Percentiles rank a stretch among this genome's conserved stretches.
These are phyloP conservation scores for Coemansia sp. DNA, from an alignment of 192 early-diverging fungal species.

Conservation along the genomic window DNA sequence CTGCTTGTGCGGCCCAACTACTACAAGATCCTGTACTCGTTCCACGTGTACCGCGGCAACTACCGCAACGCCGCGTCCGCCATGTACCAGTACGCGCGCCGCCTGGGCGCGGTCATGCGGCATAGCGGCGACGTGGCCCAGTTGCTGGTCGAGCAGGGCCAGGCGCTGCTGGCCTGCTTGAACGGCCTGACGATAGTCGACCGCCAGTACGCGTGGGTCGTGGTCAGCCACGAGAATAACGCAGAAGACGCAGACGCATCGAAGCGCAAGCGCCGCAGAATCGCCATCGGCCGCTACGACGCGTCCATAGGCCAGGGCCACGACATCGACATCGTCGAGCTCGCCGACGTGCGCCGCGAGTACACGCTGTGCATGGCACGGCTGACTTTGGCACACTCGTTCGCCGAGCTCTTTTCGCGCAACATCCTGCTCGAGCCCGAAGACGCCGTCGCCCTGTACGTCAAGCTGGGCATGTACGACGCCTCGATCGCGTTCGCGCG, in stretches of 20 bases:
- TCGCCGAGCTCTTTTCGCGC: conserved; percentile 38
- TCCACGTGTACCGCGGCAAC: conserved; percentile 54
- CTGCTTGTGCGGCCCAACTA: conserved; percentile 25
- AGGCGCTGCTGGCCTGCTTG: conserved; percentile 44
- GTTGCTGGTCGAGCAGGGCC: conserved; percentile 31
- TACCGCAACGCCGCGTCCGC: conserved; percentile 53
- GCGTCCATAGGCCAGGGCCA: conserved; percentile 18
- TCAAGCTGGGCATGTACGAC: conserved; percentile 49
- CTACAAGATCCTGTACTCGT: conserved; percentile 54
- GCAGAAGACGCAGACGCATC: conserved; percentile 1
- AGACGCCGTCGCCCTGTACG: conserved; percentile 39
- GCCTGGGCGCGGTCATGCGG: conserved; percentile 21
- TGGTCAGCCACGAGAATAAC: conserved; percentile 13
- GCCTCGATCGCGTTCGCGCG: conserved; percentile 31
- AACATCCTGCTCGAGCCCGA: conserved; percentile 41
- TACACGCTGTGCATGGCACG: conserved; percentile 44
- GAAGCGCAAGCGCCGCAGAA: conserved; percentile 31
- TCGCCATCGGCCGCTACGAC: conserved; percentile 33
- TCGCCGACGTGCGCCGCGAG: conserved; percentile 47
- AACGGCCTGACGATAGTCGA: conserved; percentile 47
- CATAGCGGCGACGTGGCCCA: conserved; percentile 12
- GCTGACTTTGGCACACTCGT: conserved; percentile 27
- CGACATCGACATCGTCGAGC: conserved; percentile 42
- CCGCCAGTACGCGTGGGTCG: conserved; percentile 46
- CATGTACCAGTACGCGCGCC: conserved; percentile 54